Evolutionary conservation across 495 filamentous ascomycete genomes (phyloP), one percentile per base, ranked within the genome.

Genomic region (Sphaerosporella brunnea): DNA sequence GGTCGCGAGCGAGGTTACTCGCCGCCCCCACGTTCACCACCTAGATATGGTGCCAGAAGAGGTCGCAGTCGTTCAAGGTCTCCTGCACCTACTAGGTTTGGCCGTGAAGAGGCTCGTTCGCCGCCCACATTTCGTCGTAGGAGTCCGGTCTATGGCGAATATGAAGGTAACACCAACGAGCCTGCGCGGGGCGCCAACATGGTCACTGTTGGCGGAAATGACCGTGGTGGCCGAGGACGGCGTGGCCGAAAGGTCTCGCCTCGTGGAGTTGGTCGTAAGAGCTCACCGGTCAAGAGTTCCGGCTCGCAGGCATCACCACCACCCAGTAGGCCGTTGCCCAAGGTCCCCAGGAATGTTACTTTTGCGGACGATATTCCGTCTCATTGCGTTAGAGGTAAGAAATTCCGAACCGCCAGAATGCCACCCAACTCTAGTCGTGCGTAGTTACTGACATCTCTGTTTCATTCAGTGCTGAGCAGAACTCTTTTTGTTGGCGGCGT

Each of bases 401-500:
- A 43, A 8, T 8, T 25, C 40, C 15, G 8, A 18, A 37, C 15
- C 15, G 35, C 16, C 18, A 37, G 9, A 37, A 37, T 18, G 16
- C 35, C 35, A n/a, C n/a, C n/a, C n/a, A n/a, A n/a, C n/a, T 13
- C 28, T 32, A 5, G 28, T 32, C 13, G 28, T 13, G 28, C 63
- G 9, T 23, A 15, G 25, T 37, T 16, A n/a, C 16, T 44, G 23
- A 49, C 28, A n/a, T 40, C 11, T 36, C 28, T 20, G 10, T 43
- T 54, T 58, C 48, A 63, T 52, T 39, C 38, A 78, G 90, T 97
- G 0, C 69, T 93, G 36, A 96, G 92, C 61, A 75, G 90, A 47
- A 97, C 90, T 19, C 73, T 97, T 1, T 97, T 97, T 59, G 85
- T 97, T 41, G 90, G 90, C 44, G 90, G 92, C 63, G 90, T 94